These are phyloP conservation scores for Aegilops bicornis DNA, from an alignment of 176 grass and related monocot genomes.

Conservation along the genomic window DNA sequence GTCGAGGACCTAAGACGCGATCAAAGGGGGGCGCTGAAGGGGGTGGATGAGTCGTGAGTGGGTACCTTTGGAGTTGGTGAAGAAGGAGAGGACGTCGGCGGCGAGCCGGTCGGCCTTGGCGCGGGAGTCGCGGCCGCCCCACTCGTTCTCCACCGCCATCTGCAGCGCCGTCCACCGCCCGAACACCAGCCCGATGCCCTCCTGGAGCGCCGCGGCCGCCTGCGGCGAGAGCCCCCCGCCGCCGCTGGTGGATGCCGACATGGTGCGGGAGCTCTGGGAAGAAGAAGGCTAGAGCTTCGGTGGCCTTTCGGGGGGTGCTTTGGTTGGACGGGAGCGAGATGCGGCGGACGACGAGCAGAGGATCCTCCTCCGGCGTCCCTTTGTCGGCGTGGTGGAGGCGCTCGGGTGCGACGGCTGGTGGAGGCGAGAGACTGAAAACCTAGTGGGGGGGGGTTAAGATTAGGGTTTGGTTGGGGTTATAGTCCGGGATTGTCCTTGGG, in stretches of 20 bases:
- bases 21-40: neutral
- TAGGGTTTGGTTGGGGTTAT: neutral
- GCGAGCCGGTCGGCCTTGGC: conserved; percentile 60
- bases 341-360: neutral
- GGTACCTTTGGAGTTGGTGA: conserved; percentile 57
- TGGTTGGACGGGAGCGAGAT: neutral
- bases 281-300: conserved; percentile 19
- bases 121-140: conserved; percentile 73
- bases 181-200: conserved; percentile 67
- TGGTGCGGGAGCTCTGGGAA: neutral
- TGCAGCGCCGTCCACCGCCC: conserved; percentile 75
- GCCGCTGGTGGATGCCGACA: conserved; percentile 37
- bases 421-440: too few relatives aligned
- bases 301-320: neutral
- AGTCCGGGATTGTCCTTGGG: neutral
- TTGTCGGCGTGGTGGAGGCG: too few relatives aligned
- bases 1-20: neutral
- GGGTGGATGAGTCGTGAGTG: neutral
- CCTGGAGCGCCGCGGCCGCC: conserved; percentile 34
- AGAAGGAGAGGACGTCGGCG: conserved; percentile 59
- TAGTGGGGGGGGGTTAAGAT: neutral
- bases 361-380: too few relatives aligned
- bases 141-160: conserved; percentile 84
- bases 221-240: conserved; percentile 41
- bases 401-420: neutral